These are phyloP conservation scores for Grosmannia serpens DNA, from an alignment of 2,329 filamentous ascomycete genomes.

Conservation along the genomic window DNA sequence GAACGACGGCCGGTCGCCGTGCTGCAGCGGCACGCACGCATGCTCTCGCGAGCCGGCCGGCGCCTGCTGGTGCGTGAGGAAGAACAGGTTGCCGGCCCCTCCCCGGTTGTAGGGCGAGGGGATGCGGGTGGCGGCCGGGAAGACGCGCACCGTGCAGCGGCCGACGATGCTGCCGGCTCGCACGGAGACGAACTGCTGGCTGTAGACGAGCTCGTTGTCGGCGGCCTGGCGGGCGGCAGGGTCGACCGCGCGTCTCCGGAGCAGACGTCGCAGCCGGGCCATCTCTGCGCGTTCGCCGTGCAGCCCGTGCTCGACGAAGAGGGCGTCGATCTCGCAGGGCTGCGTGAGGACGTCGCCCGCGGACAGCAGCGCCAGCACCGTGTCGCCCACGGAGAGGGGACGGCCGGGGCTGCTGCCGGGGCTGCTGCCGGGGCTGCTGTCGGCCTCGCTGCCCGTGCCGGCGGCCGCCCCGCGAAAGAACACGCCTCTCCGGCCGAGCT, in stretches of 20 bases:
- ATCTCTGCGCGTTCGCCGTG: conserved; percentile 8
- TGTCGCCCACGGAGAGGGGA: conserved; percentile 38
- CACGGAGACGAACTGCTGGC: conserved; percentile 29
- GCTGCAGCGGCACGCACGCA: background rate
- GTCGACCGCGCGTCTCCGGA: conserved; percentile 34
- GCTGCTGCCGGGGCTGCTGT: background rate
- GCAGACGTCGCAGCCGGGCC: conserved; percentile 38
- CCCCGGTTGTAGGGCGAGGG: conserved; percentile 52
- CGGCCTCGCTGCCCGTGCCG: too few species aligned
- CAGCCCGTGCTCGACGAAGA: conserved; percentile 15
- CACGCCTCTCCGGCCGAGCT: background rate
- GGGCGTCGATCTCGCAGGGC: conserved; percentile 44
- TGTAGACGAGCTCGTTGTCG: conserved; percentile 50
- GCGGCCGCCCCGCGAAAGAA: background rate
- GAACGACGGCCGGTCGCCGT: conserved; percentile 18
- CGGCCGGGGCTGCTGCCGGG: background rate
- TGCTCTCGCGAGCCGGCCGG: too few species aligned
- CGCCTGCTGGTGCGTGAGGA: conserved; percentile 31
- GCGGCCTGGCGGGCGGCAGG: conserved; percentile 17
- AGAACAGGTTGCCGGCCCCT: conserved; percentile 58
- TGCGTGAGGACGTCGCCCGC: conserved; percentile 33
- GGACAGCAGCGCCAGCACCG: conserved; percentile 37
- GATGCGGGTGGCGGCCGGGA: conserved; percentile 31
- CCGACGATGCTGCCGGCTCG: conserved; percentile 32
- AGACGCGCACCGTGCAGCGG: conserved; percentile 49